These are phyloP conservation scores for Suillus fuscotomentosus DNA, from an alignment of 768 basidiomycete genomes.

Conservation along the genomic window DNA sequence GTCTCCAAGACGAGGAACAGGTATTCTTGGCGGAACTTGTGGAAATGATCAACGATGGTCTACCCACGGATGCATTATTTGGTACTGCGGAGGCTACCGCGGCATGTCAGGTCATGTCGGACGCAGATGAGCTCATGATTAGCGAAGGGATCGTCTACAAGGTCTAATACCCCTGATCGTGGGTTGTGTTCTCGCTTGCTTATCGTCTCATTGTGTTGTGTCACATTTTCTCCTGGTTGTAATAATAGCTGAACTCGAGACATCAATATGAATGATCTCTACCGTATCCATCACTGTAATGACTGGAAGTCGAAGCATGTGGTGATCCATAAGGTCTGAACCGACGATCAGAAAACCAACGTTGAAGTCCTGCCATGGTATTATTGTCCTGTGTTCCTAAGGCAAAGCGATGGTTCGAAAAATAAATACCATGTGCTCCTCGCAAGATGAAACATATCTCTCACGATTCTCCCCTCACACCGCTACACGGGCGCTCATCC, in stretches of 20 bases:
- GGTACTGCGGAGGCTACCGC: conserved; percentile 78
- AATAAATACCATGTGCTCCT: neutral
- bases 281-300: neutral
- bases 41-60: conserved; percentile 72
- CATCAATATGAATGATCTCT: neutral
- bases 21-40: conserved; percentile 70
- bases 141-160: conserved; percentile 86
- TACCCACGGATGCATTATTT: conserved; percentile 68
- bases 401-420: neutral
- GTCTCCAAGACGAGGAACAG: conserved; percentile 73
- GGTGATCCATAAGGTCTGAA: neutral
- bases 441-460: neutral
- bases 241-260: neutral
- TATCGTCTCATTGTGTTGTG: conserved; percentile 7
- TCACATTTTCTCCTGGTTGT: conserved; percentile 6
- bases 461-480: neutral
- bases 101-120: conserved; percentile 74
- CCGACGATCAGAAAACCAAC: too few relatives aligned
- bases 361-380: neutral
- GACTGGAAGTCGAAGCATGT: neutral
- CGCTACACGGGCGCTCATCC: neutral
- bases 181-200: conserved; percentile 2
- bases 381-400: neutral
- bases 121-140: conserved; percentile 75
- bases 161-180: conserved; percentile 42